A percentile compares a stretch with the other conserved stretches of the same genome.
phyloP scores from a whole-genome alignment of 345 rosid species.

The Moricandia arvensis region DNA sequence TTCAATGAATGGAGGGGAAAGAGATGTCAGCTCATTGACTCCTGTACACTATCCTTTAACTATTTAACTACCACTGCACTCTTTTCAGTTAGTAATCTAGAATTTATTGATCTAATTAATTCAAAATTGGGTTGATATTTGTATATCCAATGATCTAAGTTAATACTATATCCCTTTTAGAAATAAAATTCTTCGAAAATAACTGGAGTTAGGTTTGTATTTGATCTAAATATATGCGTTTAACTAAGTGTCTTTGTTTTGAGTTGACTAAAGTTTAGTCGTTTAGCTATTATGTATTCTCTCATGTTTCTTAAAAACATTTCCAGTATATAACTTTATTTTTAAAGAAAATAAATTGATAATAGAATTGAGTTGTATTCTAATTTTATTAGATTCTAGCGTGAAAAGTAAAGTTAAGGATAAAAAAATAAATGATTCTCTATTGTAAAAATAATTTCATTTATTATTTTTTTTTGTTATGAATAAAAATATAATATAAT shows the following conservation, averaged over 20 bases:
- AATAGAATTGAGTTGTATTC: neutral
- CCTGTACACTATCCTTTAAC: neutral
- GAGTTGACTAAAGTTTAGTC: neutral
- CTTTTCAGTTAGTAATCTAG: neutral
- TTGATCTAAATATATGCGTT: neutral
- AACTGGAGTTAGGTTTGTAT: neutral
- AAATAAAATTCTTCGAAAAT: neutral
- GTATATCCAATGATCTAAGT: neutral
- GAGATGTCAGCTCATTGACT: neutral
- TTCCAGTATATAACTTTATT: neutral
- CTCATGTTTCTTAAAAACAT: too few species aligned
- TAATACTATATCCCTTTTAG: neutral
- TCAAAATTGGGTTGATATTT: neutral
- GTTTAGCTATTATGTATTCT: neutral
- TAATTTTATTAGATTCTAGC: too few species aligned
- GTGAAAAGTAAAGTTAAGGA: too few species aligned
- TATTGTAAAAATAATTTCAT: too few species aligned
- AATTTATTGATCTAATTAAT: neutral
- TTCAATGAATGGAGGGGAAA: conserved; percentile 4
- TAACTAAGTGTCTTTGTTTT: neutral
- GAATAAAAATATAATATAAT: too few species aligned
- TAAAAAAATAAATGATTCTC: too few species aligned
- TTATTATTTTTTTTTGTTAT: too few species aligned
- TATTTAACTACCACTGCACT: neutral
- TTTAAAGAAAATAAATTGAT: neutral